Conservation (phyloP, 805 yeast genomes). For the Spathaspora gorwiae region DNA sequence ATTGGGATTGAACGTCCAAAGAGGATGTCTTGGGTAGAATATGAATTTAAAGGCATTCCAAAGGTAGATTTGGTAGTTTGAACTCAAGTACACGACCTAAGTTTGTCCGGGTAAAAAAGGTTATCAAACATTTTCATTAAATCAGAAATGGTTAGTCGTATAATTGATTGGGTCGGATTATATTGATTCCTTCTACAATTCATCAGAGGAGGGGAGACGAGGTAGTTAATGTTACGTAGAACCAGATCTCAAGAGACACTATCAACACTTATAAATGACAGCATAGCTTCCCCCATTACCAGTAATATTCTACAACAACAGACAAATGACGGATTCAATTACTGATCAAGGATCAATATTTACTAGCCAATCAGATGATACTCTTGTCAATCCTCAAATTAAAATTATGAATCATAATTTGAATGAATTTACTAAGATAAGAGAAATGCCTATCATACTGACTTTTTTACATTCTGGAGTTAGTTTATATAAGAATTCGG, state of each 20-base stretch:
- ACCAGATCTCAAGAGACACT: constrained; percentile 4
- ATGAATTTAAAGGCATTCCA: no score
- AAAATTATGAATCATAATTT: not conserved
- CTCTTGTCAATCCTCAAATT: not conserved
- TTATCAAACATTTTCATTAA: no score
- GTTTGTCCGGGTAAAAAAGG: no score
- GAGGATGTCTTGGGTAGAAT: no score
- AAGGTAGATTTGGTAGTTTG: no score
- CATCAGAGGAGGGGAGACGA: no score
- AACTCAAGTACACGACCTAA: no score
- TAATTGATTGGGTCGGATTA: no score
- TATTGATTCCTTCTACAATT: no score
- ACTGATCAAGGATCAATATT: not conserved
- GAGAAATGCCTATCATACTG: constrained; percentile 16
- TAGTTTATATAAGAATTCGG: constrained; percentile 2
- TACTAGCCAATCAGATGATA: not conserved
- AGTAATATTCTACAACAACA: not conserved
- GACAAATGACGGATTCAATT: not conserved
- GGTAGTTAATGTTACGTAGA: not conserved
- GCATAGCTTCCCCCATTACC: not conserved
- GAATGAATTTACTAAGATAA: not conserved
- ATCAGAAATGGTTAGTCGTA: no score
- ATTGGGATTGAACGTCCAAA: no score
- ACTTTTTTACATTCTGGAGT: constrained; percentile 14
- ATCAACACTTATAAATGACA: constrained; percentile 1